Base-by-base conservation (phyloP, 2,329 filamentous ascomycete species). In the Cladophialophora immunda region DNA sequence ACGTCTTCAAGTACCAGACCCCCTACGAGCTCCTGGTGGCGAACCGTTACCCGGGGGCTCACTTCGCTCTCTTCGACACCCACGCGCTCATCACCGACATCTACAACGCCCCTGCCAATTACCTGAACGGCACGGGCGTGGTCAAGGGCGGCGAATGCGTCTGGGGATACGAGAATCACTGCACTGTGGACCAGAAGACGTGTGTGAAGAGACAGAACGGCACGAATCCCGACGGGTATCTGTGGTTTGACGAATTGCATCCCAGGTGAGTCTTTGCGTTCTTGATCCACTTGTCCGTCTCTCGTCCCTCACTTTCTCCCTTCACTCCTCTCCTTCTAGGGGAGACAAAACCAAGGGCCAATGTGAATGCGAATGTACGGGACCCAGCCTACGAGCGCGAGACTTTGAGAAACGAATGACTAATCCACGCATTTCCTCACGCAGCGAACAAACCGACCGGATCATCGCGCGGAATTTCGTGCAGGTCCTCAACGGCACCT, bases 31-130 rank as follows among this genome's bases (percentile, higher is more conserved):
- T 79, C 3, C 56, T 77, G 47, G 68, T 86, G 25, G 73, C 75
- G 8, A 75, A 79, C 15, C 75, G 80, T 17, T 87, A 83, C 69
- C 78, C 81, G 0, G 87, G 83, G 1, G 87, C 89, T 1, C 83
- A 84, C 1, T 81, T 94, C 65, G 87, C 88, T 2, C 75, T 92
- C 52, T 89, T 91, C 74, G 86, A 94, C 75, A 86, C 90, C 34
- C 86, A 92, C 76, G 81, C 79, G 34, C 79, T 73, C 38, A 63
- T 73, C 3, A 58, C 47, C 19, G 70, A 72, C 73, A 88, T 94
- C 50, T 86, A 88, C 72, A 78, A 84, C 57, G 78, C 88, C 58
- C 91, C 91, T 0, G 74, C 76, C 0, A 71, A 79, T 11, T 93
- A 91, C 73, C 78, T 94, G 17, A 87, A 87, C 67, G 85, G 88